These are phyloP conservation scores for Nigrospora osmanthi DNA, from an alignment of 2,329 filamentous ascomycete genomes.

Conservation along the genomic window DNA sequence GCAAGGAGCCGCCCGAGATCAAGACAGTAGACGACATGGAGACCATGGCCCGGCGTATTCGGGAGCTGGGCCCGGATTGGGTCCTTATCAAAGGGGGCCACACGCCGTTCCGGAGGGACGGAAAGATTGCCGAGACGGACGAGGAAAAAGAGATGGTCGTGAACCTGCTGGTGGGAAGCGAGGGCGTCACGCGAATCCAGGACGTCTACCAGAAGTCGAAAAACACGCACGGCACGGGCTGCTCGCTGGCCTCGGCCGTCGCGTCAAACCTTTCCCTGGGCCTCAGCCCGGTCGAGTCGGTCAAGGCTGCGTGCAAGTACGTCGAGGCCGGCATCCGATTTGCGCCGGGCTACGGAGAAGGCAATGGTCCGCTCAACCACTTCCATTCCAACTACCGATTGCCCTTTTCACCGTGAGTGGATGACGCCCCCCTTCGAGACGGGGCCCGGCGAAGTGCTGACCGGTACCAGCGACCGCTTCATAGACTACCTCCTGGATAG, in stretches of 20 bases:
- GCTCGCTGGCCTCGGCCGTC: slow-evolving; percentile 81
- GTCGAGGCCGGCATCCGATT: slow-evolving; percentile 63
- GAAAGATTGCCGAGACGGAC: slow-evolving; percentile 47
- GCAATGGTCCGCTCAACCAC: slow-evolving; percentile 69
- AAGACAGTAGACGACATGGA: slow-evolving; percentile 59
- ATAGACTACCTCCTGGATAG: slow-evolving; percentile 74
- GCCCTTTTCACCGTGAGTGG: slow-evolving; percentile 56
- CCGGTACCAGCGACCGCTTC: slow-evolving; percentile 58
- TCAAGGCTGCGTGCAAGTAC: slow-evolving; percentile 62
- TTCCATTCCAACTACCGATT: slow-evolving; percentile 64
- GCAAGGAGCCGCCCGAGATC: slow-evolving; percentile 31
- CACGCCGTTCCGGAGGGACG: slow-evolving; percentile 62
- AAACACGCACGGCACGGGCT: slow-evolving; percentile 93
- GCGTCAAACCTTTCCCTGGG: slow-evolving; percentile 63
- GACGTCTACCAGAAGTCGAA: slow-evolving; percentile 63
- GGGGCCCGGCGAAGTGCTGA: not conserved
- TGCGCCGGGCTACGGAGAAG: slow-evolving; percentile 54
- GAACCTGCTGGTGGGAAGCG: slow-evolving; percentile 66
- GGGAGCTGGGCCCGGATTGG: slow-evolving; percentile 64
- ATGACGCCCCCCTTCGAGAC: no score
- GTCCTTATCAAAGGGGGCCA: slow-evolving; percentile 90
- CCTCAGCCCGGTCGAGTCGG: slow-evolving; percentile 46
- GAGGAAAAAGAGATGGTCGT: slow-evolving; percentile 60
- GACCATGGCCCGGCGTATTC: slow-evolving; percentile 56
- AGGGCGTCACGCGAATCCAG: slow-evolving; percentile 53